phyloP scores from a whole-genome alignment of 768 basidiomycete genomes.

The Artomyces pyxidatus region DNA sequence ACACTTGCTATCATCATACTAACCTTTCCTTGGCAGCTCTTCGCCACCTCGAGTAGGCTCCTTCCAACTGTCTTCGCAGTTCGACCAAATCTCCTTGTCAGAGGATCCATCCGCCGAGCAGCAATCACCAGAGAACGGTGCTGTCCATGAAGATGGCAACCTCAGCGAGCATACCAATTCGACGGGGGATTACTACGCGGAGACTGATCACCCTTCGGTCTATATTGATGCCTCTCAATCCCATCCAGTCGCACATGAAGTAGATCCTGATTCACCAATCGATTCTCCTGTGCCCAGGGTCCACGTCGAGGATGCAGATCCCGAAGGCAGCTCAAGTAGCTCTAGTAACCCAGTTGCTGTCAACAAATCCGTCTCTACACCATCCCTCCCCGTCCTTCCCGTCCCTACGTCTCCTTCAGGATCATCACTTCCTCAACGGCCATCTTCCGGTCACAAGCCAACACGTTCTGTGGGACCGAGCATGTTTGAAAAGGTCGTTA shows the following conservation, averaged over 20 bases:
- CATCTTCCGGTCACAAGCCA: conserved; percentile 22
- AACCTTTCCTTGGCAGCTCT: conserved; percentile 19
- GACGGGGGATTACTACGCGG: not conserved
- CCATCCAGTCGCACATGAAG: conserved; percentile 3
- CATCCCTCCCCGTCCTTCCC: conserved; percentile 23
- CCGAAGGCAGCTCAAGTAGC: conserved; percentile 3
- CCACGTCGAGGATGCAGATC: conserved; percentile 13
- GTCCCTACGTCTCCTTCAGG: conserved; percentile 25
- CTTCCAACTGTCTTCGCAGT: conserved; percentile 10
- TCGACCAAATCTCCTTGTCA: conserved; percentile 22
- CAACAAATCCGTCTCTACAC: conserved; percentile 9
- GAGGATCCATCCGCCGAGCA: conserved; percentile 2
- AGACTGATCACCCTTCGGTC: not conserved
- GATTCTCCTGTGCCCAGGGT: conserved; percentile 8
- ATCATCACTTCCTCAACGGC: conserved; percentile 16
- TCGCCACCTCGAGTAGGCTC: conserved; percentile 1
- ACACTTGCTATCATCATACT: conserved; percentile 6
- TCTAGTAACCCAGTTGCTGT: not conserved
- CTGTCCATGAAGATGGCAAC: not conserved
- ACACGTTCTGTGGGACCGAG: conserved; percentile 60
- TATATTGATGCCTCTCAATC: not conserved
- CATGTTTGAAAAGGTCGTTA: conserved; percentile 68
- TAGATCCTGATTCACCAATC: not conserved
- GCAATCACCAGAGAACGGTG: not conserved
- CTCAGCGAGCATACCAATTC: not conserved